Percentiles rank a stretch among this genome's conserved stretches.
These are phyloP conservation scores for Rhizophora apiculata DNA, from an alignment of 345 rosid genomes.

Conservation along the genomic window DNA sequence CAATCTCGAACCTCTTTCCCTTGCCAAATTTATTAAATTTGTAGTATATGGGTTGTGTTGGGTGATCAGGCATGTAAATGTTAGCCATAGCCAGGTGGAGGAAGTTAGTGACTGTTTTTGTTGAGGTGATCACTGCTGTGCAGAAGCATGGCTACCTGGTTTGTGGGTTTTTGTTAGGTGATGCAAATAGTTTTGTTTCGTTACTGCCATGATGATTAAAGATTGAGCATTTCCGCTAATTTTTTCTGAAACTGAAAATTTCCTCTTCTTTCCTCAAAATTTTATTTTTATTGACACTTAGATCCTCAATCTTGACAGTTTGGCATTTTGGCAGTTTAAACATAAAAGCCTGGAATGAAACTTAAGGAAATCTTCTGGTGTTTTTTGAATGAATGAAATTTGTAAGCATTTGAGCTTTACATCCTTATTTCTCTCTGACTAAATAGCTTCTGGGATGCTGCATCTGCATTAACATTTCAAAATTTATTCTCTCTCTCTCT, in stretches of 20 bases:
- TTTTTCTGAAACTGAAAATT: background rate
- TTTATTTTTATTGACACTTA: background rate
- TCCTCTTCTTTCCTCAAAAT: background rate
- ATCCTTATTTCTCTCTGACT: too few relatives aligned
- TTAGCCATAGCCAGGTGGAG: background rate
- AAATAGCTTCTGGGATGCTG: too few relatives aligned
- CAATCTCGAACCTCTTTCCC: conserved; percentile 6
- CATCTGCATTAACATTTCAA: too few relatives aligned
- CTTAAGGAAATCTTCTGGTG: background rate
- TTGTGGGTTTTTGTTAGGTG: conserved; percentile 7
- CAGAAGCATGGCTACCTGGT: conserved; percentile 14
- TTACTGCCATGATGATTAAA: background rate
- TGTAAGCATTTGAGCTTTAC: background rate
- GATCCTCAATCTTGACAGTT: background rate
- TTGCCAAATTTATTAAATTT: background rate
- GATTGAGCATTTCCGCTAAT: conserved; percentile 1
- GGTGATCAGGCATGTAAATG: conserved; percentile 11
- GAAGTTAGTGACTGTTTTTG: conserved; percentile 10
- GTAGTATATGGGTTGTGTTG: conserved; percentile 3
- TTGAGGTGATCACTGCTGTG: background rate
- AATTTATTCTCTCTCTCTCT: too few relatives aligned
- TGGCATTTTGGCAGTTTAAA: background rate
- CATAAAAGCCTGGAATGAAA: background rate
- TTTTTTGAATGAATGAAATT: background rate
- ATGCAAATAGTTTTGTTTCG: conserved; percentile 2